Evolutionary conservation across 2,329 filamentous ascomycete species (phyloP).

Genomic region (Botrytis hyacinthi): DNA sequence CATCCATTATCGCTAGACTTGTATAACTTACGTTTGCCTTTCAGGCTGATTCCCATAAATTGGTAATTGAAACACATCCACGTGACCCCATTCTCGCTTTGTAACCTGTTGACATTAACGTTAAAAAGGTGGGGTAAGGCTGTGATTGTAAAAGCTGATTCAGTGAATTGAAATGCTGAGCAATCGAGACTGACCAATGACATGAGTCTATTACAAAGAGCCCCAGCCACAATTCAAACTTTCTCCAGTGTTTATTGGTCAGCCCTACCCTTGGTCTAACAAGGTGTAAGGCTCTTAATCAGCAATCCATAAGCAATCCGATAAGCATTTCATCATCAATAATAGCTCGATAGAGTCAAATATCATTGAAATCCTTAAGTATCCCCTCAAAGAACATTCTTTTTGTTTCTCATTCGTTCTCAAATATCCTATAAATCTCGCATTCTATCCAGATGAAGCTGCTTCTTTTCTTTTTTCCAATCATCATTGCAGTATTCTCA

Average conservation of each 20-base stretch:
- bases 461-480: constrained; percentile 32
- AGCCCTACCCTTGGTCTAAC: not conserved
- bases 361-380: not conserved
- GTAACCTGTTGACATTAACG: too few species aligned
- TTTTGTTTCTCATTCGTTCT: constrained; percentile 1
- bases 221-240: not conserved
- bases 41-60: too few species aligned
- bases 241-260: not conserved
- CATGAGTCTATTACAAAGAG: not conserved
- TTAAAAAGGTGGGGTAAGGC: not conserved
- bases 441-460: constrained; percentile 32
- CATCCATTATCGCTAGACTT: too few species aligned
- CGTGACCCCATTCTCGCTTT: too few species aligned
- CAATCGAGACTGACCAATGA: not conserved
- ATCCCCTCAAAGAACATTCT: constrained; percentile 3
- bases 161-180: not conserved
- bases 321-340: constrained; percentile 19
- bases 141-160: constrained; percentile 3
- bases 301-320: constrained; percentile 21
- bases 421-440: not conserved
- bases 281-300: constrained; percentile 4
- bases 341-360: not conserved
- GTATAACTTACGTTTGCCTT: too few species aligned
- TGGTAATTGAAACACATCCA: too few species aligned
- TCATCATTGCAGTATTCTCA: constrained; percentile 33